Base-by-base conservation (phyloP, 2,329 filamentous ascomycete genomes). In the Botrytis sinoallii region DNA sequence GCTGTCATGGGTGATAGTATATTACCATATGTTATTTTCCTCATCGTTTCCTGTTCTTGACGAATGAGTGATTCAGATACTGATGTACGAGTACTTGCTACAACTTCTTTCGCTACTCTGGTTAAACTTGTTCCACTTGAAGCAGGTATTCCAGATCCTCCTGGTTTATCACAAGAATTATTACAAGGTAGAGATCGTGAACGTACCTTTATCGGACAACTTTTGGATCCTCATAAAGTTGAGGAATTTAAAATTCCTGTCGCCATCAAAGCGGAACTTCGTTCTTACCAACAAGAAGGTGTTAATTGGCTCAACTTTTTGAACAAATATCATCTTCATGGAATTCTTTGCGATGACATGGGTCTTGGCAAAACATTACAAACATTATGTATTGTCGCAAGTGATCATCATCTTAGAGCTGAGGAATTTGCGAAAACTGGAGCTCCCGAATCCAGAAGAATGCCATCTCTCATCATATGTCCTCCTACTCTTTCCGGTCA, bases 261-360 rank as follows among this genome's bases (percentile, higher is more conserved):
- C 61, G 93, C 94, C 7, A 99, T 99, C 85, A 98, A 98, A 83
- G 97, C 96, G 0, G 94, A 97, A 79, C 88, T 99, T 70, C 93
- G 96, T 76, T 97, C 95, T 0, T 99, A 99, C 81, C 97, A 99
- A 82, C 96, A 99, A 83, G 96, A 99, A 71, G 96, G 96, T 81
- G 95, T 99, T 81, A 99, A 99, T 81, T 99, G 96, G 96, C 89
- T 99, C 70, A 91, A 97, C 73, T 99, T 99, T 84, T 90, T 99
- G 78, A 99, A 99, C 82, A 95, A 95, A 74, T 99, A 98, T 81
- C 95, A 99, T 79, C 89, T 99, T 1, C 97, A 99, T 79, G 96
- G 96, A 67, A 98, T 99, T 82, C 93, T 99, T 74, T 99, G 96
- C 81, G 96, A 99, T 80, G 96, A 99, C 82, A 99, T 99, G 96